Conservation (phyloP, 805 yeast genomes). For the Yamadazyma philogaea region DNA sequence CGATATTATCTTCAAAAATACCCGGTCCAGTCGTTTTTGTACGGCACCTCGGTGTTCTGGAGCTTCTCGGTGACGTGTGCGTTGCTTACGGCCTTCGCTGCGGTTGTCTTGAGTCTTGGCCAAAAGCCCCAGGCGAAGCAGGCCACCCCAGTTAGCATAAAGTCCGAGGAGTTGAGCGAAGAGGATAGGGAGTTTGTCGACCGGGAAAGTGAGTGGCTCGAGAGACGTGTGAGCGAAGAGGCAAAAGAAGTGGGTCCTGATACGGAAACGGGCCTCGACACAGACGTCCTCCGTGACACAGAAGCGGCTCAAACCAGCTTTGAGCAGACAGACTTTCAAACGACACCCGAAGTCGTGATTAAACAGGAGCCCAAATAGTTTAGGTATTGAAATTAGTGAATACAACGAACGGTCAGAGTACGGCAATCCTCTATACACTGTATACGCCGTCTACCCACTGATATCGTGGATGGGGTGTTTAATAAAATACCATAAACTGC, state of each 20-base stretch:
- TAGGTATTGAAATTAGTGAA: background rate
- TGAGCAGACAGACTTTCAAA: background rate
- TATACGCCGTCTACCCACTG: too few relatives aligned
- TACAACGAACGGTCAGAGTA: too few relatives aligned
- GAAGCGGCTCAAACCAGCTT: too few relatives aligned
- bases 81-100: slow-evolving; percentile 3
- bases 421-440: too few relatives aligned
- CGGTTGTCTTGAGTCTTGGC: background rate
- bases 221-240: slow-evolving; percentile 2
- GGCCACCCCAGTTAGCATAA: background rate
- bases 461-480: too few relatives aligned
- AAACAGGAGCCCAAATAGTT: background rate
- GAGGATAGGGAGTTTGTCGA: slow-evolving; percentile 3
- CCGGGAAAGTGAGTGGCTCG: slow-evolving; percentile 1
- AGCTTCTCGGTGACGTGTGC: slow-evolving; percentile 27
- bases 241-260: background rate
- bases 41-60: slow-evolving; percentile 42
- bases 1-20: slow-evolving; percentile 39
- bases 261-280: too few relatives aligned
- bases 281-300: too few relatives aligned
- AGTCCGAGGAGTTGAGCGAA: background rate
- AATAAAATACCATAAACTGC: background rate
- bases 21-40: slow-evolving; percentile 26
- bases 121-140: background rate
- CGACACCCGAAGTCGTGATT: background rate